phyloP scores from a whole-genome alignment of 208 protist species.

The Trypanosoma vivax region DNA sequence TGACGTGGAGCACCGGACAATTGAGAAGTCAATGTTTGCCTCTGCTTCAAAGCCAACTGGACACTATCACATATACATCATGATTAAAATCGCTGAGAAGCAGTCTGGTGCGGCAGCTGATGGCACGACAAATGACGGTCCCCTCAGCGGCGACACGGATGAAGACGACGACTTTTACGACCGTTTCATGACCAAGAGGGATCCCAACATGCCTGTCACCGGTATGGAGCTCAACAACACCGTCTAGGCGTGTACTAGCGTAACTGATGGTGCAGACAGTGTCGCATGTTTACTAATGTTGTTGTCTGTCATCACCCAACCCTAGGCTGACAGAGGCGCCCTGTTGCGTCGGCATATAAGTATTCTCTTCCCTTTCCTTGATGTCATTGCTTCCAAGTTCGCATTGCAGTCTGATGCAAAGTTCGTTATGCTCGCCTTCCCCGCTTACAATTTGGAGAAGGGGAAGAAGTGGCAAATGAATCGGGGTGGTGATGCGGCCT shows the following conservation, averaged over 20 bases:
- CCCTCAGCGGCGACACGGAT: conserved; percentile 39
- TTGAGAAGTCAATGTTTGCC: conserved; percentile 87
- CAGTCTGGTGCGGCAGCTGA: conserved; percentile 20
- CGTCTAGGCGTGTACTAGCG: conserved; percentile 1
- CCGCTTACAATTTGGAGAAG: too few species aligned
- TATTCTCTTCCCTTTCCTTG: too few species aligned
- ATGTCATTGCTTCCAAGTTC: too few species aligned
- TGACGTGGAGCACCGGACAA: conserved; percentile 75
- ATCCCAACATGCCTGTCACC: conserved; percentile 11
- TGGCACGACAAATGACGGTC: conserved; percentile 29
- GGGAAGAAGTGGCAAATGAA: too few species aligned
- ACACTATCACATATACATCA: conserved; percentile 90
- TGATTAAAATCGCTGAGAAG: conserved; percentile 67
- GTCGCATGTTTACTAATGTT: too few species aligned
- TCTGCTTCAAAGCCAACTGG: conserved; percentile 65
- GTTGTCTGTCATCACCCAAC: too few species aligned
- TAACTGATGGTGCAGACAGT: too few species aligned
- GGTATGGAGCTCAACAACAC: neutral
- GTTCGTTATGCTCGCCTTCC: too few species aligned
- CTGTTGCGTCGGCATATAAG: too few species aligned
- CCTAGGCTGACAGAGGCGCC: too few species aligned
- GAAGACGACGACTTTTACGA: conserved; percentile 92
- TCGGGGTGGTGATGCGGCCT: too few species aligned
- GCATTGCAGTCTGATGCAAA: too few species aligned
- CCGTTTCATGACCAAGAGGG: conserved; percentile 85